Evolutionary conservation across 345 rosid genomes (phyloP).

Genomic region (Salix exigua): DNA sequence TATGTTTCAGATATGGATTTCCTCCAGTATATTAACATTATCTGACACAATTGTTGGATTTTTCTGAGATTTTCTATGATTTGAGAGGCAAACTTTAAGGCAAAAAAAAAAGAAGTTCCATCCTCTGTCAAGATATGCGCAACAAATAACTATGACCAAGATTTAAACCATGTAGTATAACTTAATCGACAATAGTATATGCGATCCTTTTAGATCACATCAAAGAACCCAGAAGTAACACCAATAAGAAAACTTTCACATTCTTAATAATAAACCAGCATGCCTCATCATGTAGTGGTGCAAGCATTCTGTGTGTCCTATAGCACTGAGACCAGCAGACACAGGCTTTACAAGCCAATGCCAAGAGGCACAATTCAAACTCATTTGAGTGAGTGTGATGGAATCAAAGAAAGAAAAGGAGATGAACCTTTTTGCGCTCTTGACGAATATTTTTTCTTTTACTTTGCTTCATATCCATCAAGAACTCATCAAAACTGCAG

Average conservation of each 20-base stretch:
- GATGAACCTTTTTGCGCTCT: conserved; percentile 84
- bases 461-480: conserved; percentile 92
- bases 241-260: too few relatives aligned
- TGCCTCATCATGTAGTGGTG: too few relatives aligned
- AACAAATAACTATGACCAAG: background rate
- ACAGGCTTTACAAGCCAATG: background rate
- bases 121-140: background rate
- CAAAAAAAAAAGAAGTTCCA: background rate
- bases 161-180: background rate
- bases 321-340: background rate
- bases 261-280: too few relatives aligned
- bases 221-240: background rate
- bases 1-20: background rate
- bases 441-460: conserved; percentile 89
- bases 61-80: background rate
- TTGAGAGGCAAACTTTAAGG: too few relatives aligned
- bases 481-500: conserved; percentile 86
- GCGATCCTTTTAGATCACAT: background rate
- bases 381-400: background rate
- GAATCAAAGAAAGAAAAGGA: background rate
- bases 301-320: too few relatives aligned
- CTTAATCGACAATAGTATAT: background rate
- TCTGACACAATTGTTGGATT: background rate
- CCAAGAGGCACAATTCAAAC: background rate
- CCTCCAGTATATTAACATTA: background rate